Evolutionary conservation across 495 filamentous ascomycete species (phyloP), one percentile per base, ranked within the genome.

Genomic region (Hypoxylon cercidicola): DNA sequence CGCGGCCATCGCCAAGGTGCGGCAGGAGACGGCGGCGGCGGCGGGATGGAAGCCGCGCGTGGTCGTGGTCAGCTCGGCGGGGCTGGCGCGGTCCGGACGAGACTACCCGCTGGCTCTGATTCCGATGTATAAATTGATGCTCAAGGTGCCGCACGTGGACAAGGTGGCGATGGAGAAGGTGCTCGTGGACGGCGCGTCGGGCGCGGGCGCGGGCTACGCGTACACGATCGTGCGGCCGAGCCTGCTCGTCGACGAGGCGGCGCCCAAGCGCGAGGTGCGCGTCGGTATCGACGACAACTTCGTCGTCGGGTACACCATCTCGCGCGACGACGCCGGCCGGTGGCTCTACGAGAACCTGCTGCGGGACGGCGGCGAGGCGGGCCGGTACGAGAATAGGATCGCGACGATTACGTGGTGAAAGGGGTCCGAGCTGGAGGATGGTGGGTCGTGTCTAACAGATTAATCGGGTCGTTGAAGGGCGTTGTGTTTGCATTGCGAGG

Each of bases 91-190:
- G 15, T 66, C 68, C 28, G 76, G 73, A 15, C 76, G 85, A 11
- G 87, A 90, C 69, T 72, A 85, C 37, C 87, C 88, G 7, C 21
- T 81, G 0, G 43, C 73, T 1, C 72, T 85, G 68, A 37, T 77
- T 7, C 82, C 82, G 16, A 47, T 89, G 21, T 89, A 88, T 72
- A 71, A 79, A 50, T 70, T 78, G 68, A 6, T 85, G 51, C 73
- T 89, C 37, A 69, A 70, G 55, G 76, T 75, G 20, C 81, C 87
- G 48, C 87, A 87, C 60, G 75, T 49, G 20, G 88, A 90, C 64
- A 91, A 90, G 82, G 59, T 69, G 65, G 72, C 73, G 1, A 88
- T 88, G 86, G 87, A 90, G 70, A 60, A 72, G 4, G 25, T 68
- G 23, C 64, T 82, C 15, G 64, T 75, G 12, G 72, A 76, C 35